Conservation (phyloP, 176 grass and related monocot species). For the Themeda triandra region DNA sequence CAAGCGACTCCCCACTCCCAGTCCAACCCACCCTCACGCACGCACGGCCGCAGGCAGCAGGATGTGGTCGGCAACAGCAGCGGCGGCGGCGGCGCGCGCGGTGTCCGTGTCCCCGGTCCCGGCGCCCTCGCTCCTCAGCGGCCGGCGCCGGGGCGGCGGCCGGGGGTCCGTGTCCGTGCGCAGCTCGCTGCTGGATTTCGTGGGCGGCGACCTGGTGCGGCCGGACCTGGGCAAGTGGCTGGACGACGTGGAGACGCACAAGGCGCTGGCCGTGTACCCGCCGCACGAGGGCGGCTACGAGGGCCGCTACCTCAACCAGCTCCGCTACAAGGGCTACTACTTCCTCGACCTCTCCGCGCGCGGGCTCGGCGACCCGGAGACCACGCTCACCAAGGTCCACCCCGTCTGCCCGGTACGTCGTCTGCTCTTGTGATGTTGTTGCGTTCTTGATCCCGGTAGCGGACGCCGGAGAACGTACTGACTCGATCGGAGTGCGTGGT, state of each 20-base stretch:
- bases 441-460: too few species aligned
- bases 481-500: background rate
- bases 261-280: slow-evolving; percentile 80
- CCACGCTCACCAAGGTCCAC: slow-evolving; percentile 89
- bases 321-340: slow-evolving; percentile 79
- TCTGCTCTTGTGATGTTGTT: too few species aligned
- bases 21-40: background rate
- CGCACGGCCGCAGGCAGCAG: background rate
- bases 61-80: slow-evolving; percentile 41
- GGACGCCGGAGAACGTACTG: too few species aligned
- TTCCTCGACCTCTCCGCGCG: slow-evolving; percentile 88
- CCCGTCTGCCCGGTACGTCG: slow-evolving; percentile 85
- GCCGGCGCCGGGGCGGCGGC: background rate
- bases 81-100: slow-evolving; percentile 26
- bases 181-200: slow-evolving; percentile 46
- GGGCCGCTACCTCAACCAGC: slow-evolving; percentile 80
- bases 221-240: slow-evolving; percentile 77
- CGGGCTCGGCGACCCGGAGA: slow-evolving; percentile 80
- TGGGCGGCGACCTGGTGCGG: slow-evolving; percentile 70
- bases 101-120: slow-evolving; percentile 30
- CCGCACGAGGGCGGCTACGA: slow-evolving; percentile 98
- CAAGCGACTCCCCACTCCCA: background rate
- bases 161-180: slow-evolving; percentile 12
- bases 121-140: background rate
- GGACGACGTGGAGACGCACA: slow-evolving; percentile 86